Evolutionary conservation across 495 filamentous ascomycete genomes (phyloP), one percentile per base, ranked within the genome.

Genomic region (Aspergillus avenaceus): DNA sequence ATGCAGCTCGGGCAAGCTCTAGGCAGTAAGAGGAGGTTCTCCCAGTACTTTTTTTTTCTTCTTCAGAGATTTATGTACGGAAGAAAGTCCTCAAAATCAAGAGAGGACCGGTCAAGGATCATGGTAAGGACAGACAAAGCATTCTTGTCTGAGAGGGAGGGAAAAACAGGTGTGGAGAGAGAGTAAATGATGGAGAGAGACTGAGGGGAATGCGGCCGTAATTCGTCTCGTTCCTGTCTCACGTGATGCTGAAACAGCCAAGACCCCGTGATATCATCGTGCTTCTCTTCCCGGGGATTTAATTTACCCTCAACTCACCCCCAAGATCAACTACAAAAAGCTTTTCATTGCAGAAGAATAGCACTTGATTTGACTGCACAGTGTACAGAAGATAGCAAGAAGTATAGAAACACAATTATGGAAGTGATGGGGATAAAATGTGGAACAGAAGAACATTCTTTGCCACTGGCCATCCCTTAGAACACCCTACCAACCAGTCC

Each of bases 121-220:
- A 73, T 73, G 50, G 60, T 65, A 66, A 42, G 55, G 37, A 46
- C 48, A 45, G 55, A 53, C 54, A 47, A 52, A 56, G 52, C 58
- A 70, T 63, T 31, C 24, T 60, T 63, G 27, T 16, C 19, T 21
- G 27, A 46, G 14, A 32, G 8, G 28, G 16, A 16, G 23, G 38
- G 41, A 26, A 18, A 26, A 26, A 43, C 19, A 43, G 24, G 14
- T 8, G 23, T n/a, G 7, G 22, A 13, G 41, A 38, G 32, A 47
- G 31, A 31, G 50, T 38, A 43, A 49, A 44, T 41, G 46, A 8
- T 13, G 19, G 26, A 13, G 28, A 36, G 26, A 36, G 18, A 47
- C 42, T 38, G 52, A 59, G 49, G 29, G 25, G 32, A 41, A 18
- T 27, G 32, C n/a, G 12, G n/a, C n/a, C 16, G 7, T 34, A 31